Evolutionary conservation across 257 asterid species (phyloP).

Genomic region (Osmanthus fragrans): DNA sequence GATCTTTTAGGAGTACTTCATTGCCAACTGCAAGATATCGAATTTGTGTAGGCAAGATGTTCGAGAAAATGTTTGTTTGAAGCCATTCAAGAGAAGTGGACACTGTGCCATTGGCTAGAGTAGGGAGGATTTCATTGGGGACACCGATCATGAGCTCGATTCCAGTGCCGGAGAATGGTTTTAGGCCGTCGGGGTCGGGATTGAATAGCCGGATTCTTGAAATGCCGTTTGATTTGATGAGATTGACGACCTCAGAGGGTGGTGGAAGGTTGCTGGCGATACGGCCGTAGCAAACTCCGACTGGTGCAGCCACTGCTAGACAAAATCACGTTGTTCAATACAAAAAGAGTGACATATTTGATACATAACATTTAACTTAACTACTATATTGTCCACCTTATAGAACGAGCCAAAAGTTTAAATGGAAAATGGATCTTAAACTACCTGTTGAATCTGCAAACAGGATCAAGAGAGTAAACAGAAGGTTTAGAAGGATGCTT

Average conservation of each 20-base stretch:
- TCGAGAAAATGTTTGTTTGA: conserved; percentile 46
- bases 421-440: neutral
- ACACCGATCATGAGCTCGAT: conserved; percentile 64
- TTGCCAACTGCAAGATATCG: conserved; percentile 63
- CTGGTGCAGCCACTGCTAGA: conserved; percentile 46
- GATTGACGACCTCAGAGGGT: conserved; percentile 39
- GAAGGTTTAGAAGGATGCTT: conserved; percentile 14
- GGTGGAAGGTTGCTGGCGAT: conserved; percentile 57
- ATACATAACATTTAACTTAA: neutral
- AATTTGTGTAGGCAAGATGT: conserved; percentile 49
- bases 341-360: neutral
- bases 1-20: conserved; percentile 50
- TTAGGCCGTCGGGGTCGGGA: conserved; percentile 45
- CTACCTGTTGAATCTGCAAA: conserved; percentile 27
- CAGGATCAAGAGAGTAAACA: conserved; percentile 15
- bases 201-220: conserved; percentile 55
- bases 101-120: conserved; percentile 46
- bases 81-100: conserved; percentile 54
- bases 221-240: conserved; percentile 53
- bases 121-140: conserved; percentile 69
- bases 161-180: conserved; percentile 54
- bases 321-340: neutral
- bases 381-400: neutral
- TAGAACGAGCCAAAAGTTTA: neutral
- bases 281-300: conserved; percentile 75